A percentile compares a stretch with the other conserved stretches of the same genome.
Evolutionary conservation across 345 rosid genomes (phyloP).

Genomic region (Hibiscus trionum): DNA sequence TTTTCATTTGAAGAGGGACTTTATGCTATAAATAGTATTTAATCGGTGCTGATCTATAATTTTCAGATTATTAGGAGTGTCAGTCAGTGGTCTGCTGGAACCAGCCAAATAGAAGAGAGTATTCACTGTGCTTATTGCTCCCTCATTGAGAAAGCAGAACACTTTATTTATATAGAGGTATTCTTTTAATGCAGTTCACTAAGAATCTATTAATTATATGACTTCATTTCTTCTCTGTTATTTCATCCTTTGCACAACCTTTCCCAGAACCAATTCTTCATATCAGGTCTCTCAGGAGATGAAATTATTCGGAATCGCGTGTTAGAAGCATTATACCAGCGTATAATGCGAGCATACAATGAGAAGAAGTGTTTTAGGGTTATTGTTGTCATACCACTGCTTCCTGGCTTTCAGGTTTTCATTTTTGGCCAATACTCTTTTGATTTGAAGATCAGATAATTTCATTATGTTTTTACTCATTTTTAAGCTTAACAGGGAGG

Average conservation of each 20-base stretch:
- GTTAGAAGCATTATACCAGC: conserved; percentile 74
- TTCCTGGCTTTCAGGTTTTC: conserved; percentile 94
- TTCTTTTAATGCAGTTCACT: conserved; percentile 6
- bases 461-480: not conserved
- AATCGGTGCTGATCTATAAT: not conserved
- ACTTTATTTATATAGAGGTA: conserved; percentile 93
- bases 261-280: conserved; percentile 97
- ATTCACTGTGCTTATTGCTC: conserved; percentile 89
- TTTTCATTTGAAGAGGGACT: not conserved
- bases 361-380: conserved; percentile 84
- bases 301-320: conserved; percentile 79
- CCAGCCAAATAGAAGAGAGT: conserved; percentile 93
- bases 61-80: conserved; percentile 90
- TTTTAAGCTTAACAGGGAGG: conserved; percentile 63
- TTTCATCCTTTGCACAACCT: not conserved
- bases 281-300: conserved; percentile 97
- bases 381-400: conserved; percentile 85
- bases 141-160: conserved; percentile 95
- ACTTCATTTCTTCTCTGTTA: not conserved
- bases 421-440: conserved; percentile 7
- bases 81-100: conserved; percentile 99
- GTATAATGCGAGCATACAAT: conserved; percentile 74
- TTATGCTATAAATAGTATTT: not conserved
- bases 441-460: conserved; percentile 3
- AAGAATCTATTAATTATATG: not conserved